Evolutionary conservation across 495 filamentous ascomycete genomes (phyloP), one percentile per base, ranked within the genome.

Genomic region (Xylaria nigripes): DNA sequence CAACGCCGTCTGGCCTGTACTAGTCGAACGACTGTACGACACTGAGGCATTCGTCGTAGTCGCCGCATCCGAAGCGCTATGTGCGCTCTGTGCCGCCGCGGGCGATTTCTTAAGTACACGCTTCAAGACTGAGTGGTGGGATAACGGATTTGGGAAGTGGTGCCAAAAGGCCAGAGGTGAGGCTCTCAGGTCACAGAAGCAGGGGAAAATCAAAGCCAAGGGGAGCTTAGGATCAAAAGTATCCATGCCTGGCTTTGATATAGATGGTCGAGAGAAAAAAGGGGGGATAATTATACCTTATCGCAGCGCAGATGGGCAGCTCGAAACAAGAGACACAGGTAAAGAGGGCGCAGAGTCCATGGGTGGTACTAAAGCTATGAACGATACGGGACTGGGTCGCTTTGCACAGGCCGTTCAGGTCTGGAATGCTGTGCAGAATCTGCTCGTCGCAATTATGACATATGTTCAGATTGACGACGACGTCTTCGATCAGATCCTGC

Each of bases 1-100:
- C 44, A 89, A 95, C 65, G 86, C 87, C 3, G 70, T 96, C 22
- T 98, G 90, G 89, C 89, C 90, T 0, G 81, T 88, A 5, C 72
- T 95, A 9, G 69, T 87, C 0, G 68, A 78, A 4, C 78, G 88
- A 30, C 75, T 96, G 6, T 77, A 86, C 55, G 87, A 94, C 63
- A 68, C 79, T 23, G 89, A 95, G 66, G 75, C 79, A 0, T 90
- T 83, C 58, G 85, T 95, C n/a, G 80, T 77, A 0, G 75, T 84
- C 9, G 76, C 82, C 2, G 86, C 89, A 22, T 80, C 84, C 36
- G 76, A 82, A 21, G 77, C 84, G 2, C 68, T 96, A 4, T 75
- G 74, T 38, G 70, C 69, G 44, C 74, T 95, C 49, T 84, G 82
- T 49, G 61, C 66, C 45, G 65, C 75, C 12, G 89, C 88, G 0